These are phyloP conservation scores for Alnus glutinosa DNA, from an alignment of 306 rosid species.

Conservation along the genomic window DNA sequence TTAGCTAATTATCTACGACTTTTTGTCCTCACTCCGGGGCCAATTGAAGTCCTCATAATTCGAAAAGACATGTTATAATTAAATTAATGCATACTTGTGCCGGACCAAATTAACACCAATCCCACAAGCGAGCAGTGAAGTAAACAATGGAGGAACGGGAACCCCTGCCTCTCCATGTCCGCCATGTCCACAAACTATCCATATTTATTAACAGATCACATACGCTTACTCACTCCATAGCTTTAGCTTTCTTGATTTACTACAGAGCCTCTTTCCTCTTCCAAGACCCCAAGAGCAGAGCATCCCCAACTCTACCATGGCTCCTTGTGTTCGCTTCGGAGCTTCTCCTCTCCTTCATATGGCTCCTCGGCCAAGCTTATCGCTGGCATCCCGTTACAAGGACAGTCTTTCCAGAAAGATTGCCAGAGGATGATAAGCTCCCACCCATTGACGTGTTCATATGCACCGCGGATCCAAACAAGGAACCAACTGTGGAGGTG, in stretches of 20 bases:
- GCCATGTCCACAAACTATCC: constrained; percentile 43
- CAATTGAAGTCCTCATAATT: too few relatives aligned
- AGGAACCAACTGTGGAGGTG: constrained; percentile 68
- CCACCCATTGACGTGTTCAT: constrained; percentile 66
- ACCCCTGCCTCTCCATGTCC: constrained; percentile 38
- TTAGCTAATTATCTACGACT: too few relatives aligned
- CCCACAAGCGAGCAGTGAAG: not conserved
- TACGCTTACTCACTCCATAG: constrained; percentile 46
- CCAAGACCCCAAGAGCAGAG: constrained; percentile 27
- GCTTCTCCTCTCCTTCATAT: constrained; percentile 56
- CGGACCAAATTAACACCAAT: not conserved
- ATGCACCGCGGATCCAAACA: constrained; percentile 68
- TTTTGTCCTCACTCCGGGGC: too few relatives aligned
- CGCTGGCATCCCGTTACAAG: constrained; percentile 58
- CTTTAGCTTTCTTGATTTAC: constrained; percentile 50
- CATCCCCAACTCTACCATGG: constrained; percentile 43
- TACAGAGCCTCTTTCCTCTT: constrained; percentile 49
- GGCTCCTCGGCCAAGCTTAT: constrained; percentile 60
- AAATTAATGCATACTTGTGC: too few relatives aligned
- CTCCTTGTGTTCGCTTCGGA: constrained; percentile 56
- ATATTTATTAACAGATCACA: constrained; percentile 53
- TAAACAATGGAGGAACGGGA: constrained; percentile 41
- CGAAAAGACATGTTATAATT: too few relatives aligned
- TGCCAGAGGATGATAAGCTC: constrained; percentile 54
- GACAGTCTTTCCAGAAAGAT: constrained; percentile 51